Percentiles rank a stretch among this genome's conserved stretches.
Evolutionary conservation across 257 asterid genomes (phyloP).

Genomic region (Solanum megistacrolobum): DNA sequence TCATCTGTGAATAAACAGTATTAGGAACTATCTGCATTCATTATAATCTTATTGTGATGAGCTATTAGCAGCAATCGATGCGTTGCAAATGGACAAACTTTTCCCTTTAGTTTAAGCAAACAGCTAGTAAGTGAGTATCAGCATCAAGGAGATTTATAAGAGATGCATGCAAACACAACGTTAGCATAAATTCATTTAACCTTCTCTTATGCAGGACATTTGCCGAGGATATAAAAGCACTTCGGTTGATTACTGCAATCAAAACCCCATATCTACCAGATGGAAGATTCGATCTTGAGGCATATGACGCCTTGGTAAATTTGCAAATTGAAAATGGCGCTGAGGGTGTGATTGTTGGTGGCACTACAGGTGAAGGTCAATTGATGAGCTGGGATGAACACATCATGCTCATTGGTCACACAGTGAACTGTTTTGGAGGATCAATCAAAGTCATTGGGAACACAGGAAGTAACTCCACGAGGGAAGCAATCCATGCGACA

Average conservation of each 20-base stretch:
- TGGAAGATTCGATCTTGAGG: conserved; percentile 84
- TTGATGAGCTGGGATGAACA: conserved; percentile 93
- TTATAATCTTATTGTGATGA: not conserved
- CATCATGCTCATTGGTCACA: conserved; percentile 86
- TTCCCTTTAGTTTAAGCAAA: not conserved
- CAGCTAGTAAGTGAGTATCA: not conserved
- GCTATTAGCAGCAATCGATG: not conserved
- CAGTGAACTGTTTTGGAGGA: conserved; percentile 77
- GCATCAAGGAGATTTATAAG: not conserved
- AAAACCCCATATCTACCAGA: conserved; percentile 84
- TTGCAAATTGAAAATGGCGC: conserved; percentile 71
- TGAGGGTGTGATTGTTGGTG: conserved; percentile 81
- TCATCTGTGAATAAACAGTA: not conserved
- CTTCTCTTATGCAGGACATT: conserved; percentile 45
- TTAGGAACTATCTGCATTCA: not conserved
- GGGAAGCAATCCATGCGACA: conserved; percentile 84
- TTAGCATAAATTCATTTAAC: not conserved
- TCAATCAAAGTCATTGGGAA: conserved; percentile 80
- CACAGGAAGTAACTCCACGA: conserved; percentile 87
- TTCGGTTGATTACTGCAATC: conserved; percentile 67
- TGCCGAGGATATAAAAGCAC: conserved; percentile 63
- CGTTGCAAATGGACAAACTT: not conserved
- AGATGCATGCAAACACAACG: not conserved
- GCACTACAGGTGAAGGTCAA: conserved; percentile 90
- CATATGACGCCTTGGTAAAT: conserved; percentile 60